Evolutionary conservation across 768 basidiomycete genomes (phyloP), one percentile per base, ranked within the genome.

Genomic region (Cubamyces sp.): DNA sequence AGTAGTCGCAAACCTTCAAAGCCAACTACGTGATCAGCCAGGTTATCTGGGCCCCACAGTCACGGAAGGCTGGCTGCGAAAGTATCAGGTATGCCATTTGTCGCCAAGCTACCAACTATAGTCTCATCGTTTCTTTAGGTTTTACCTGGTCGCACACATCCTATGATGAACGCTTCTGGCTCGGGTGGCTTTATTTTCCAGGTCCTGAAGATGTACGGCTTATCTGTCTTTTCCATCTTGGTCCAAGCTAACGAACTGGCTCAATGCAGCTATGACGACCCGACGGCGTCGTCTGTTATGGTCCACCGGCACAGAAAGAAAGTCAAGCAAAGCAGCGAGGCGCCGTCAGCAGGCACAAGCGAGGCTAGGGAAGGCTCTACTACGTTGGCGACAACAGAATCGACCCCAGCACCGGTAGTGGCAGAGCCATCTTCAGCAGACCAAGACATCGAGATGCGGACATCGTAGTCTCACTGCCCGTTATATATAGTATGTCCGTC

Each of bases 141-240:
- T 16, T 80, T 99, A n/a, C 97, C 97, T 23, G 96, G 97, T 23
- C 83, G 97, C 39, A 96, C 93, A 42, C 97, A 99, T 77, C 97
- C 97, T 3, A 86, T 84, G 65, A 98, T 99, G 97, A 88, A 81
- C 58, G 91, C 87, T 61, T 89, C 92, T 21, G 93, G 92, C 12
- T 87, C 90, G 1, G 96, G 94, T 15, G 96, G 97, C 0, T 97
- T 86, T 75, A 75, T 98, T 46, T 80, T 98, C 30, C 87, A 91
- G 70, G 83, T 87, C 18, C 88, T 87, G n/a, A 93, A 92, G 83
- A 86, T 98, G 90, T 95, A 78, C 46, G 81, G 60, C n/a, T 19
- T n/a, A 45, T 50, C 6, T 39, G 50, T 9, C 53, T 5, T 16
- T n/a, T 7, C 15, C 28, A 28, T 30, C 4, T 18, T 3, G 5